Percentiles rank a stretch among this genome's conserved stretches.
These are phyloP conservation scores for Glycine soja DNA, from an alignment of 306 rosid species.

Conservation along the genomic window DNA sequence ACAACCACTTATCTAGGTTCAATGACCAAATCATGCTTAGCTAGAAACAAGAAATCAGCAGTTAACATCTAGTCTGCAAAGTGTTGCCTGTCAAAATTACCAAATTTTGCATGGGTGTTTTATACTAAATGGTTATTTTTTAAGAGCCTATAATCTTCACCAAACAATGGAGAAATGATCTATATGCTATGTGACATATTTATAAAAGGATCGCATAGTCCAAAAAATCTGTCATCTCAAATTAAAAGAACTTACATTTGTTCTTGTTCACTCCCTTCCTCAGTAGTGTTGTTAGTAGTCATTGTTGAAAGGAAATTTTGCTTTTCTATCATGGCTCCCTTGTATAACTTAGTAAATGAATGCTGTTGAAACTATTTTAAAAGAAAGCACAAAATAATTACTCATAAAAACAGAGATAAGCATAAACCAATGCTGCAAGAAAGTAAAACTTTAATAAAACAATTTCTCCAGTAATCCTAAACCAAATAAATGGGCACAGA, in stretches of 20 bases:
- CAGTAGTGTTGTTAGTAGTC: constrained; percentile 45
- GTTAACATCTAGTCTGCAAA: background rate
- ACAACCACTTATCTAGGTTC: constrained; percentile 19
- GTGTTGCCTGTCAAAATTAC: constrained; percentile 12
- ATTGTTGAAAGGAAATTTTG: constrained; percentile 49
- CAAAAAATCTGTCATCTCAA: constrained; percentile 37
- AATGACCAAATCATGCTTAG: constrained; percentile 31
- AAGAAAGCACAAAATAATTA: background rate
- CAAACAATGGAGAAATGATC: background rate
- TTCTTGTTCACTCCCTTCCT: constrained; percentile 41
- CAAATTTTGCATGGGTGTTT: background rate
- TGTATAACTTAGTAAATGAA: constrained; percentile 38
- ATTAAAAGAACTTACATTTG: constrained; percentile 52
- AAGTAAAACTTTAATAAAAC: constrained; percentile 1
- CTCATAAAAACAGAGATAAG: background rate
- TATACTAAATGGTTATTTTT: background rate
- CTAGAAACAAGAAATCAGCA: constrained; percentile 33
- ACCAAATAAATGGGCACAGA: background rate
- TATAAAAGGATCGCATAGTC: background rate
- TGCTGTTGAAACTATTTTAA: constrained; percentile 40
- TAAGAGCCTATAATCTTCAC: background rate
- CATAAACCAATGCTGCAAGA: constrained; percentile 18
- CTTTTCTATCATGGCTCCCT: constrained; percentile 43
- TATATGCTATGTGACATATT: background rate
- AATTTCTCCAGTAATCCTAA: constrained; percentile 26